Evolutionary conservation across 73 alveolate species (phyloP).

Genomic region (Effrenium voratum): DNA sequence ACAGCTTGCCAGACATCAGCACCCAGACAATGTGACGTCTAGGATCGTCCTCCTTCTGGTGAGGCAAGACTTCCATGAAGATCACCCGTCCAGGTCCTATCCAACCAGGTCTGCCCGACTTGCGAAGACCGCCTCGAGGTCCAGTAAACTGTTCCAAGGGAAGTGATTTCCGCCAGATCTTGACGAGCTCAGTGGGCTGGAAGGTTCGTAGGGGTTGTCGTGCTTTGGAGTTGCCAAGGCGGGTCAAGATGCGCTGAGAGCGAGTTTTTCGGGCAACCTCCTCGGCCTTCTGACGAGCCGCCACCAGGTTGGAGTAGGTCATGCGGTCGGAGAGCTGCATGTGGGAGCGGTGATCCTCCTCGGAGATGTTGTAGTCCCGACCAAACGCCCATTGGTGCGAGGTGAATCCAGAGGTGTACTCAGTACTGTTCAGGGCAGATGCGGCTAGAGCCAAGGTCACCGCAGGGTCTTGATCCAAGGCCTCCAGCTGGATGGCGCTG

Average conservation of each 20-base stretch:
- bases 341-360: neutral
- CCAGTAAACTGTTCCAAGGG: too few relatives aligned
- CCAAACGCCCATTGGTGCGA: constrained; percentile 26
- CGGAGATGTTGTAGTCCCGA: neutral
- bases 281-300: neutral
- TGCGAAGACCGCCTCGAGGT: too few relatives aligned
- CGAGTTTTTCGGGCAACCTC: neutral
- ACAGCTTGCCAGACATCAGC: too few relatives aligned
- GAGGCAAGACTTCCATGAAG: too few relatives aligned
- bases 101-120: too few relatives aligned
- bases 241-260: neutral
- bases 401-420: neutral
- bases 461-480: neutral
- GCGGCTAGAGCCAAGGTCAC: neutral
- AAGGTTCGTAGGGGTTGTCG: too few relatives aligned
- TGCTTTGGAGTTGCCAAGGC: too few relatives aligned
- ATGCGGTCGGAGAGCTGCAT: neutral
- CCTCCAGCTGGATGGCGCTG: neutral
- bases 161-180: too few relatives aligned
- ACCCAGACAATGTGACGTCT: too few relatives aligned
- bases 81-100: too few relatives aligned
- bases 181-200: too few relatives aligned
- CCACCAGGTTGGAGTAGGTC: neutral
- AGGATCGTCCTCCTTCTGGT: too few relatives aligned
- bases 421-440: neutral